Evolutionary conservation across 371 early-diverging fungal genomes (phyloP), one percentile per base, ranked within the genome.

Genomic region (Saksenaea oblongispora): DNA sequence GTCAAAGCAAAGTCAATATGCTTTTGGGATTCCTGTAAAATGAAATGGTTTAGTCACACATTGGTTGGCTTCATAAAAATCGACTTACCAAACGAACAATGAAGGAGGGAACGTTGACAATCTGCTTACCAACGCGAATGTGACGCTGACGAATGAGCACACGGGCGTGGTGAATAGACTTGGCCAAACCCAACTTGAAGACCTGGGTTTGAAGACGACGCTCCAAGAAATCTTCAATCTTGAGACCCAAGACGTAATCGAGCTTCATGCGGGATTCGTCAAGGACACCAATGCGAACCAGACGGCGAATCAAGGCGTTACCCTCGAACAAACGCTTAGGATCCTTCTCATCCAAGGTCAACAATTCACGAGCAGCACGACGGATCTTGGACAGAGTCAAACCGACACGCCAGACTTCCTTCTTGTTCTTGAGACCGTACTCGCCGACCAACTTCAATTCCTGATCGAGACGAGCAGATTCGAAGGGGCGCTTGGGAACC

Each of bases 181-280:
- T 97, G 85, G 99, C 99, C 62, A 99, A 86, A 67, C 99, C 99
- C 65, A 92, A 87, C 91, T 96, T 95, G 93, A 96, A 97, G 69
- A 99, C 99, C 88, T 95, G 97, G 75, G 98, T 96, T 87, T 99
- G 99, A 72, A 99, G 94, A 76, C 99, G 94, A 75, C 99, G 93
- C 85, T 99, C 98, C 87, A 99, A 87, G 87, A 99, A 98, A 79
- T 97, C 94, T 85, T 97, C 97, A 75, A 98, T 89, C 86, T 95
- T 96, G 66, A 99, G 90, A 75, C 95, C 97, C 70, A 99, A 85
- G 66, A 98, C 98, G 88, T 98, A 98, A 89, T 99, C 99, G 77
- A 99, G 93, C 89, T 95, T 94, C 84, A 95, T 93, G 86, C 94
- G 97, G 81, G 88, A 80, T 82, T 97, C 97, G 79, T 94, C 94